Percentiles rank a stretch among this genome's conserved stretches.
phyloP scores from a whole-genome alignment of 2,329 filamentous ascomycete species.

The Aspergillus intermedius region DNA sequence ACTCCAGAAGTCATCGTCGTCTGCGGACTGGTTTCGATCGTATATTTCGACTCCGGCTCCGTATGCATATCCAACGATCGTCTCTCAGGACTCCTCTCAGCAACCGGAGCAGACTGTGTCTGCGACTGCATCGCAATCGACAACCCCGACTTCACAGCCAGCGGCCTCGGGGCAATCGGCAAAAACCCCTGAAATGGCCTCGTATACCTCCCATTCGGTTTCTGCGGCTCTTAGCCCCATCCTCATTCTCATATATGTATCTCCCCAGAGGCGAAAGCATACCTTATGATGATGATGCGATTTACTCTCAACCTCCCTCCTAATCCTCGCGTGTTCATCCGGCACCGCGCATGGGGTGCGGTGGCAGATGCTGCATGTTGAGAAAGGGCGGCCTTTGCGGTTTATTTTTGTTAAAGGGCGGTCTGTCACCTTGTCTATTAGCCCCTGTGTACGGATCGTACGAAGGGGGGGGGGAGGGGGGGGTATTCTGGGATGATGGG shows the following conservation, averaged over 20 bases:
- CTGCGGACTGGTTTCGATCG: no score
- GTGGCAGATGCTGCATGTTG: conserved; percentile 87
- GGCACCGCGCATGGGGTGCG: conserved; percentile 83
- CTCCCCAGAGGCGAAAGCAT: conserved; percentile 1
- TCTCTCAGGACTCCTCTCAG: no score
- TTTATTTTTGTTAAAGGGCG: conserved; percentile 89
- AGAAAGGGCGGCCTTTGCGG: conserved; percentile 92
- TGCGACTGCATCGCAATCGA: background rate
- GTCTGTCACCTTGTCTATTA: conserved; percentile 47
- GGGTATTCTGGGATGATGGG: no score
- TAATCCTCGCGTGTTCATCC: conserved; percentile 69
- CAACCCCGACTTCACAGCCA: conserved; percentile 2
- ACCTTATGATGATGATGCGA: conserved; percentile 23
- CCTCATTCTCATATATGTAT: background rate
- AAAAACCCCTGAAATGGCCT: conserved; percentile 9
- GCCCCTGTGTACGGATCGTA: no score
- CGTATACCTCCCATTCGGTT: conserved; percentile 9
- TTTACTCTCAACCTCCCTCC: conserved; percentile 29
- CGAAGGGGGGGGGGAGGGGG: no score
- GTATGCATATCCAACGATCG: no score
- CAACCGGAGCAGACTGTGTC: background rate
- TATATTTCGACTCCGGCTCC: no score
- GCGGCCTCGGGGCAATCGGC: conserved; percentile 15
- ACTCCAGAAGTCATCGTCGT: no score
- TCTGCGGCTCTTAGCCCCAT: conserved; percentile 6